These are phyloP conservation scores for Meyerozyma elateridarum DNA, from an alignment of 1,139 yeast species.

Conservation along the genomic window DNA sequence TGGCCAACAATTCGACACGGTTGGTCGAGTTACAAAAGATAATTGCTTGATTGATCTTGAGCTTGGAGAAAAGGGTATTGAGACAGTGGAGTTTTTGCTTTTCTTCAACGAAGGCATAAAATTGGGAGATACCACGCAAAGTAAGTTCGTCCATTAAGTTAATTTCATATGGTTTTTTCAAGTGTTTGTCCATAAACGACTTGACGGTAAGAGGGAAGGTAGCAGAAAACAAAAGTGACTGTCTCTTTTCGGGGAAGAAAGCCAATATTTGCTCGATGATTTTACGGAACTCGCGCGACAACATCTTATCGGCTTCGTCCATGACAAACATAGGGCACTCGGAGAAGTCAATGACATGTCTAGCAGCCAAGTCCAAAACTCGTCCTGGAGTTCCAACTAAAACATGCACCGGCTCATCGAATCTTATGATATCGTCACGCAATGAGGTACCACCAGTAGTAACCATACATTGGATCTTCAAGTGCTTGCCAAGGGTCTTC, in stretches of 20 bases:
- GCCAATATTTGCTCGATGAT: slow-evolving; percentile 83
- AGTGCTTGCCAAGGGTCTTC: slow-evolving; percentile 92
- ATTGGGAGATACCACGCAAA: slow-evolving; percentile 92
- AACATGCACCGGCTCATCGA: slow-evolving; percentile 87
- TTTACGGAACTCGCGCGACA: slow-evolving; percentile 83
- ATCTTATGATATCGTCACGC: slow-evolving; percentile 89
- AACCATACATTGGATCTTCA: slow-evolving; percentile 92
- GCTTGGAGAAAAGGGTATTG: slow-evolving; percentile 88
- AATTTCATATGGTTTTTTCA: slow-evolving; percentile 90
- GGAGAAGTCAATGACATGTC: slow-evolving; percentile 80
- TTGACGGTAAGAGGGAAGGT: slow-evolving; percentile 95
- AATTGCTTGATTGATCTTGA: slow-evolving; percentile 93
- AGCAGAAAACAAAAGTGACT: slow-evolving; percentile 86
- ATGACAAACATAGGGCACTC: slow-evolving; percentile 87
- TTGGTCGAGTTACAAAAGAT: slow-evolving; percentile 95
- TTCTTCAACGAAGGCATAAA: slow-evolving; percentile 96
- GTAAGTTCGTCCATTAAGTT: slow-evolving; percentile 97
- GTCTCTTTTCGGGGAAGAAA: slow-evolving; percentile 76
- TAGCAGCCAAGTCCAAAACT: slow-evolving; percentile 87
- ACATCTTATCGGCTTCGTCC: slow-evolving; percentile 99
- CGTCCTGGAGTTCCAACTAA: slow-evolving; percentile 97
- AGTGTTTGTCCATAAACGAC: slow-evolving; percentile 86
- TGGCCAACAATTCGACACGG: slow-evolving; percentile 92
- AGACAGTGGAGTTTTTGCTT: slow-evolving; percentile 92
- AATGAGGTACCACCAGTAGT: slow-evolving; percentile 97